Conservation (phyloP, 371 early-diverging fungal species). For the Apophysomyces elegans region DNA sequence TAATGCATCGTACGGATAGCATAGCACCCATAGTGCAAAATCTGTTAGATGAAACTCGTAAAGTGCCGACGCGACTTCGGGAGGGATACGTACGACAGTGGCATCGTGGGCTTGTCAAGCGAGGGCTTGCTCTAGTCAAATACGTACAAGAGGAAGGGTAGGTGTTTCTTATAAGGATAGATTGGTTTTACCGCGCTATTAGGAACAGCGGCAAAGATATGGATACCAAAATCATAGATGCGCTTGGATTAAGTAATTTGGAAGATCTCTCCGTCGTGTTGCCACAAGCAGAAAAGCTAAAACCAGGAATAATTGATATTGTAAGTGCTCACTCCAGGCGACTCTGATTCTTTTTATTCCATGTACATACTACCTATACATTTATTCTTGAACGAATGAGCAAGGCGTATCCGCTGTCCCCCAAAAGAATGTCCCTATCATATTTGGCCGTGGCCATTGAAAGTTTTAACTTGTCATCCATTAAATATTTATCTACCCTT, state of each 20-base stretch:
- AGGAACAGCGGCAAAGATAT: background rate
- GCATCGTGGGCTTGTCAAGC: constrained; percentile 51
- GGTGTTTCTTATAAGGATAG: constrained; percentile 3
- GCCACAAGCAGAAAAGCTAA: constrained; percentile 60
- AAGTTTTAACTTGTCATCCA: no score
- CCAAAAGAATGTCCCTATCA: background rate
- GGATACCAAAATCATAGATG: constrained; percentile 29
- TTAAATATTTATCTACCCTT: no score
- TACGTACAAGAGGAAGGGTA: constrained; percentile 59
- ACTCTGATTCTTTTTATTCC: background rate
- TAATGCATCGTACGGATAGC: constrained; percentile 43
- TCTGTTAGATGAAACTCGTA: constrained; percentile 50
- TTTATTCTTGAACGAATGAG: background rate
- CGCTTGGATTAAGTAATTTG: constrained; percentile 33
- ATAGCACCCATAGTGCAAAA: constrained; percentile 60
- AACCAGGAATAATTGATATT: constrained; percentile 51
- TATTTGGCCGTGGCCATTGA: no score
- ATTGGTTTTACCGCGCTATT: constrained; percentile 3
- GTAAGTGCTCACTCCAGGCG: constrained; percentile 6
- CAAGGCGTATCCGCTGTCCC: background rate
- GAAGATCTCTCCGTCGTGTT: constrained; percentile 54
- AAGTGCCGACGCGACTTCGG: constrained; percentile 52
- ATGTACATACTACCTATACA: no score
- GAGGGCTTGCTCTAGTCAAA: constrained; percentile 54
- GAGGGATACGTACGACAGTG: constrained; percentile 63